These are phyloP conservation scores for Xylariaceae sp. DNA, from an alignment of 2,329 filamentous ascomycete genomes.

Conservation along the genomic window DNA sequence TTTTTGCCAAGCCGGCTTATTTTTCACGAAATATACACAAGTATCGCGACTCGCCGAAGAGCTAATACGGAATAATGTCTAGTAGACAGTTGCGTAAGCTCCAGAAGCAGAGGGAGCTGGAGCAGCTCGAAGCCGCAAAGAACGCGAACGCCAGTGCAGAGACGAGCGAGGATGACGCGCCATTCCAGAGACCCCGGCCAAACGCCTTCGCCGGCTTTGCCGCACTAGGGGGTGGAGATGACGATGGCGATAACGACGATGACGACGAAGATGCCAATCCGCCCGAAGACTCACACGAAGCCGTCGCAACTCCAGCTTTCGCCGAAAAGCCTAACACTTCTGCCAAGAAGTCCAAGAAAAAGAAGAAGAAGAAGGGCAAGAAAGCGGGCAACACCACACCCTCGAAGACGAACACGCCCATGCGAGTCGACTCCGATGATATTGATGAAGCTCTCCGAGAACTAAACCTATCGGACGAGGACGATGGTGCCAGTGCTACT, in stretches of 20 bases:
- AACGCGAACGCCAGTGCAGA: slow-evolving; percentile 36
- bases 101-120: slow-evolving; percentile 45
- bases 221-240: slow-evolving; percentile 44
- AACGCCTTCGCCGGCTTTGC: slow-evolving; percentile 48
- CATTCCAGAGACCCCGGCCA: slow-evolving; percentile 36
- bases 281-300: slow-evolving; percentile 20
- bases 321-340: slow-evolving; percentile 19
- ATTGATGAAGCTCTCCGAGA: slow-evolving; percentile 48
- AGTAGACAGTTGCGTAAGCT: slow-evolving; percentile 33
- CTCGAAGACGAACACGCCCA: slow-evolving; percentile 15
- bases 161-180: slow-evolving; percentile 32
- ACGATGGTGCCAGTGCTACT: slow-evolving; percentile 12
- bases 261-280: slow-evolving; percentile 34
- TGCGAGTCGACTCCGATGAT: slow-evolving; percentile 41
- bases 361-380: slow-evolving; percentile 23
- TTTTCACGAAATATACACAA: not conserved
- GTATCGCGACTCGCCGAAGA: not conserved
- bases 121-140: slow-evolving; percentile 35
- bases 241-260: slow-evolving; percentile 36
- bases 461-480: slow-evolving; percentile 25
- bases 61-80: slow-evolving; percentile 25
- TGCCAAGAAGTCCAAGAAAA: slow-evolving; percentile 39
- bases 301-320: slow-evolving; percentile 14
- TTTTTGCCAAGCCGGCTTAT: not conserved
- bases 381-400: slow-evolving; percentile 1